Evolutionary conservation across 352 stramenopile species (phyloP).

Genomic region (Pythium aristosporum): DNA sequence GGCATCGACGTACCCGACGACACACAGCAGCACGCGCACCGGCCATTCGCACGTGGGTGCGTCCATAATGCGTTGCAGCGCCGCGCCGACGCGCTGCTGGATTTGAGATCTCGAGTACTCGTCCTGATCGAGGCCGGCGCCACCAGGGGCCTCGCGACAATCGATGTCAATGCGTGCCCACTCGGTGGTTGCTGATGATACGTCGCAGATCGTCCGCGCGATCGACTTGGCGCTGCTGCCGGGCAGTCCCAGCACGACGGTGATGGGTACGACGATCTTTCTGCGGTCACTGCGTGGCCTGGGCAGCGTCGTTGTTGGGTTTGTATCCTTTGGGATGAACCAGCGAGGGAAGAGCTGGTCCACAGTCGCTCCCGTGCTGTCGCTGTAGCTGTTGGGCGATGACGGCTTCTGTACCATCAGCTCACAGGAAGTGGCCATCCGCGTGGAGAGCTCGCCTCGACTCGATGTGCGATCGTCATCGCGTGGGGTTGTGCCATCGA

Average conservation of each 20-base stretch:
- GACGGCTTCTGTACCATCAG: conserved; percentile 24
- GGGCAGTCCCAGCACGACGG: conserved; percentile 61
- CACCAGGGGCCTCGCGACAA: conserved; percentile 7
- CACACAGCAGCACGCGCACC: conserved; percentile 49
- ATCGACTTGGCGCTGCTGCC: conserved; percentile 48
- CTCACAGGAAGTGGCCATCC: conserved; percentile 23
- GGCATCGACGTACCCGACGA: conserved; percentile 59
- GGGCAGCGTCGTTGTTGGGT: conserved; percentile 34
- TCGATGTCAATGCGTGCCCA: conserved; percentile 40
- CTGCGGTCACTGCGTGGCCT: conserved; percentile 34
- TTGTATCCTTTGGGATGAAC: conserved; percentile 60
- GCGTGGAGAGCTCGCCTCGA: conserved; percentile 5
- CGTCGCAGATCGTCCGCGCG: conserved; percentile 39
- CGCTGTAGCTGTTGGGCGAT: not conserved
- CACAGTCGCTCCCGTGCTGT: not conserved
- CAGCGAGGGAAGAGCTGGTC: conserved; percentile 49
- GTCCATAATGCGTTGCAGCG: conserved; percentile 12
- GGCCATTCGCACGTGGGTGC: conserved; percentile 27
- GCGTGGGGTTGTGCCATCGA: conserved; percentile 45
- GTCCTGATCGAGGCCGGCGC: conserved; percentile 25
- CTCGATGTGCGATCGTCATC: conserved; percentile 14
- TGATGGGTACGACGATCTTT: conserved; percentile 51
- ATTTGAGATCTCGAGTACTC: conserved; percentile 28
- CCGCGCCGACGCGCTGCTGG: conserved; percentile 21
- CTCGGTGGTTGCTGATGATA: conserved; percentile 42